These are phyloP conservation scores for Effrenium voratum DNA, from an alignment of 73 alveolate species.

Conservation along the genomic window DNA sequence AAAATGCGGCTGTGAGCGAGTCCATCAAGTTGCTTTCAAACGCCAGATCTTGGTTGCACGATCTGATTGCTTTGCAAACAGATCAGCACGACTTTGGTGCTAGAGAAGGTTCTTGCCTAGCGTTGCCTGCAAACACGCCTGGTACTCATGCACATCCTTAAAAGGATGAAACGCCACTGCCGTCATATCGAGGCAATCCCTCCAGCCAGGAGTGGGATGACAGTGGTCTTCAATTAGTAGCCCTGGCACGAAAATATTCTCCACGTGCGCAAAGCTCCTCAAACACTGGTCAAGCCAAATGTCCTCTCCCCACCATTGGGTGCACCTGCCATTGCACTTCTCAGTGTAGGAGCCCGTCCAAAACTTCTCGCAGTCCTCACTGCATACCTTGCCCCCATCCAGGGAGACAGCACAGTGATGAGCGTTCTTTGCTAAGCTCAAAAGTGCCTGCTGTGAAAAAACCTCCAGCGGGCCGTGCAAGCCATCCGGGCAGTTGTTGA, in stretches of 20 bases:
- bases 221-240: constrained; percentile 3
- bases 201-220: constrained; percentile 22
- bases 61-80: too few species aligned
- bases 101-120: not conserved
- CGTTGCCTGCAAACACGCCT: not conserved
- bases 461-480: not conserved
- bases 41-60: too few species aligned
- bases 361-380: constrained; percentile 8
- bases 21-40: too few species aligned
- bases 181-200: not conserved
- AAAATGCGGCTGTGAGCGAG: too few species aligned
- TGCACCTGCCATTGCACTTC: constrained; percentile 14
- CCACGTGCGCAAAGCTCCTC: not conserved
- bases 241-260: not conserved
- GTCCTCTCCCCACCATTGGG: constrained; percentile 27
- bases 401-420: not conserved
- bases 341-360: not conserved
- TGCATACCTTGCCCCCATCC: not conserved
- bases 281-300: constrained; percentile 10
- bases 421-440: not conserved
- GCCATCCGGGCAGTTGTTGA: constrained; percentile 24
- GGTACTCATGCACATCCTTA: not conserved
- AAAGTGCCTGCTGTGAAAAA: not conserved
- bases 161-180: constrained; percentile 13
- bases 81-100: not conserved